These are phyloP conservation scores for Ceratocystis ficicola DNA, from an alignment of 2,329 filamentous ascomycete genomes.

Conservation along the genomic window DNA sequence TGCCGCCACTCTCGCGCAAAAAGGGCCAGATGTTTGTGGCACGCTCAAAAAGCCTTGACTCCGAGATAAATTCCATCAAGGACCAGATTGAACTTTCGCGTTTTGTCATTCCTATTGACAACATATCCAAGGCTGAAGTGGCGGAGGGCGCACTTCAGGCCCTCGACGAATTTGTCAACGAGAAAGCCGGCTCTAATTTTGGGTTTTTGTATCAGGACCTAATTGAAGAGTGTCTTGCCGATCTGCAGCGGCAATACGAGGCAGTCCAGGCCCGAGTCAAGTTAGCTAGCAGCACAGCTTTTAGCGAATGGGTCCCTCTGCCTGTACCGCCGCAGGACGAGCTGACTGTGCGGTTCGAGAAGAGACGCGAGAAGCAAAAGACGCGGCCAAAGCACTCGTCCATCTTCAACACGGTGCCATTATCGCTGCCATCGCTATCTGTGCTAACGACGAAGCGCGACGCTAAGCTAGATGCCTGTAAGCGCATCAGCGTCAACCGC, in stretches of 20 bases:
- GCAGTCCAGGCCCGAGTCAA: conserved; percentile 23
- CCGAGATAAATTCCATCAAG: conserved; percentile 32
- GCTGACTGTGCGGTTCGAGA: conserved; percentile 27
- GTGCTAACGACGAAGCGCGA: conserved; percentile 1
- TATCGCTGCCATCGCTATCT: neutral
- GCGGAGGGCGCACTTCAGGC: conserved; percentile 29
- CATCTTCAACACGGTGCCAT: conserved; percentile 27
- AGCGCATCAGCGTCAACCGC: conserved; percentile 30
- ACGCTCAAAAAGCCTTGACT: conserved; percentile 28
- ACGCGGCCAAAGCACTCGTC: conserved; percentile 33
- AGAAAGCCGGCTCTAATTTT: conserved; percentile 32
- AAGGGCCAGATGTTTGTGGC: conserved; percentile 32
- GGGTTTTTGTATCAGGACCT: conserved; percentile 36
- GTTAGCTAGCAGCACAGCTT: conserved; percentile 23
- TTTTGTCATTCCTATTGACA: conserved; percentile 33
- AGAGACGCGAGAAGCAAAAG: conserved; percentile 35
- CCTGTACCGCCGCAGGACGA: conserved; percentile 23
- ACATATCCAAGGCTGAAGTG: conserved; percentile 33
- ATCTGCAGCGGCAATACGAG: conserved; percentile 28
- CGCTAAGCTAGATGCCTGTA: conserved; percentile 6
- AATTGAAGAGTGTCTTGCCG: conserved; percentile 31
- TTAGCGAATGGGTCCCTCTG: conserved; percentile 22
- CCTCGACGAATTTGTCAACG: conserved; percentile 31
- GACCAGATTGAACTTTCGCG: conserved; percentile 31
- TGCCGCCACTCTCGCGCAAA: conserved; percentile 33